Base-by-base conservation (phyloP, 2,329 filamentous ascomycete genomes). In the Ophiocordyceps camponoti-saundersi region DNA sequence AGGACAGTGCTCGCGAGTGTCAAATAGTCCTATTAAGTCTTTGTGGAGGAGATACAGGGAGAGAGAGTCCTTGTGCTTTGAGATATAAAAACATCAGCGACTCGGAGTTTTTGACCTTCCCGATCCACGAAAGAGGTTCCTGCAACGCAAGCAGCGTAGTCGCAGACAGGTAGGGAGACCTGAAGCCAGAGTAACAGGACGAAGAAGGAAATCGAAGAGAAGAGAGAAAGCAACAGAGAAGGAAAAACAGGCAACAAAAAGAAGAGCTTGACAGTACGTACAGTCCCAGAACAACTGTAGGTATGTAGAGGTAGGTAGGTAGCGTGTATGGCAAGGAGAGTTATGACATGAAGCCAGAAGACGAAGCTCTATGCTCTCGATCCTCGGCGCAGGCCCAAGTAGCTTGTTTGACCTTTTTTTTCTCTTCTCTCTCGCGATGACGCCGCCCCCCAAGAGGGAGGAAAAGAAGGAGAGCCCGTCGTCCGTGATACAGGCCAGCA, bases 331-430 rank as follows among this genome's bases (percentile, higher is more conserved):
- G 44, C 22, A 42, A 46, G 40, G 44, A 42, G 41, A 49, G 44
- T 29, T 44, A 47, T 46, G 44, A 48, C 46, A 49, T 44, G 40
- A 44, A 39, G 44, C 59, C 56, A 61, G 64, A 71, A 76, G 73
- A 79, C 65, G 73, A 76, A 77, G 75, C 75, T 79, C 75, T 78
- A 65, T 79, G 72, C 75, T 76, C 72, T 55, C 60, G 59, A 58
- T 61, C 62, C 56, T 57, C 52, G 48, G 44, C 51, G 26, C 11
- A 29, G 45, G 49, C 41, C 20, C 46, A 40, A 48, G 44, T 13
- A 40, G 16, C 36, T 16, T 3, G 7, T 40, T 20, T 40, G 16
- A 16, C 3, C 11, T n/a, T 36, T 15, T 36, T 36, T 15, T 36
- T 36, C 32, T 36, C n/a, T 36, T 36, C 46, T 46, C 45, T 47